These are phyloP conservation scores for Phytophthora quininea DNA, from an alignment of 352 stramenopile species.

Conservation along the genomic window DNA sequence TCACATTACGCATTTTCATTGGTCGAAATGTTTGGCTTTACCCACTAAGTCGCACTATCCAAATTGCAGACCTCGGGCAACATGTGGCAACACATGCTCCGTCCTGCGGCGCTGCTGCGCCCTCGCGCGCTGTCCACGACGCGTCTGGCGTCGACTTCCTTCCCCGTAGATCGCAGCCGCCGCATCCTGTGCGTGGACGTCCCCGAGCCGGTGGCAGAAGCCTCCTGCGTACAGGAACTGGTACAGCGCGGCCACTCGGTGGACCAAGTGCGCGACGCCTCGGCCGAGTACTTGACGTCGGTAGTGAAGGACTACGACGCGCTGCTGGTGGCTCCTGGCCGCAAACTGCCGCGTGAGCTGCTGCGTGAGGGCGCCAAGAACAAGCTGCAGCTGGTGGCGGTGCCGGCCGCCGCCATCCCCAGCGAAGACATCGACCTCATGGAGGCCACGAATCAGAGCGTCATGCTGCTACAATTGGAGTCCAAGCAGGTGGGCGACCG, in stretches of 20 bases:
- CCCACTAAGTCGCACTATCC: background rate
- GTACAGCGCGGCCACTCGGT: constrained; percentile 73
- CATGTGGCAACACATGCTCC: constrained; percentile 30
- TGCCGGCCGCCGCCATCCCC: constrained; percentile 62
- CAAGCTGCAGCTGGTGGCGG: constrained; percentile 61
- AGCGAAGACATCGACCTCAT: constrained; percentile 72
- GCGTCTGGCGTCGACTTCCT: constrained; percentile 20
- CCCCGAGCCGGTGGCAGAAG: constrained; percentile 50
- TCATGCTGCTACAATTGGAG: constrained; percentile 81
- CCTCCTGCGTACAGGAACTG: constrained; percentile 67
- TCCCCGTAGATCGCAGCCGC: constrained; percentile 10
- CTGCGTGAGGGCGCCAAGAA: constrained; percentile 46
- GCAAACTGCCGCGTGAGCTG: constrained; percentile 49
- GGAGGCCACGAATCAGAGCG: constrained; percentile 74
- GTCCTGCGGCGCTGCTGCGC: constrained; percentile 6
- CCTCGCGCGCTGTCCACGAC: background rate
- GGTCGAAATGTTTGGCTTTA: constrained; percentile 7
- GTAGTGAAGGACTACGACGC: constrained; percentile 63
- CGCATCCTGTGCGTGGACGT: constrained; percentile 76
- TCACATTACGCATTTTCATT: constrained; percentile 4
- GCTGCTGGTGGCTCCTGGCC: constrained; percentile 59
- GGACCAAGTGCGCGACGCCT: constrained; percentile 50
- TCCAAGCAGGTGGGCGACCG: constrained; percentile 74
- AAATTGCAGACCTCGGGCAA: background rate
- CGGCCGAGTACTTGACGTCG: constrained; percentile 36